phyloP scores from a whole-genome alignment of 345 rosid genomes.

The Brassica napus region Da-Ae NC_063446.1:68653501-68654000 shows the following conservation, averaged over 20 bases:
- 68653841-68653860: conserved; percentile 36
- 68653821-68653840: conserved; percentile 31
- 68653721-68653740: too few species aligned
- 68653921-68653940: too few species aligned
- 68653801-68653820: background rate
- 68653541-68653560: conserved; percentile 1
- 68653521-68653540: conserved; percentile 31
- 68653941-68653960: background rate
- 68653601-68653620: too few species aligned
- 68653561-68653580: background rate
- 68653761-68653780: background rate
- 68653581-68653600: background rate
- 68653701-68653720: too few species aligned
- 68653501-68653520: conserved; percentile 41
- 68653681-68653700: background rate
- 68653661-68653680: background rate
- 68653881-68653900: conserved; percentile 13
- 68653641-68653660: background rate
- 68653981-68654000: background rate
- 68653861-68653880: conserved; percentile 38
- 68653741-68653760: background rate
- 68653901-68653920: too few species aligned
- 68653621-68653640: too few species aligned
- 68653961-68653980: background rate
- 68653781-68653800: conserved; percentile 8